Percentiles rank a stretch among this genome's conserved stretches.
Evolutionary conservation across 495 filamentous ascomycete species (phyloP).

Genomic region (Aspergillus sclerotiicarbonarius): DNA sequence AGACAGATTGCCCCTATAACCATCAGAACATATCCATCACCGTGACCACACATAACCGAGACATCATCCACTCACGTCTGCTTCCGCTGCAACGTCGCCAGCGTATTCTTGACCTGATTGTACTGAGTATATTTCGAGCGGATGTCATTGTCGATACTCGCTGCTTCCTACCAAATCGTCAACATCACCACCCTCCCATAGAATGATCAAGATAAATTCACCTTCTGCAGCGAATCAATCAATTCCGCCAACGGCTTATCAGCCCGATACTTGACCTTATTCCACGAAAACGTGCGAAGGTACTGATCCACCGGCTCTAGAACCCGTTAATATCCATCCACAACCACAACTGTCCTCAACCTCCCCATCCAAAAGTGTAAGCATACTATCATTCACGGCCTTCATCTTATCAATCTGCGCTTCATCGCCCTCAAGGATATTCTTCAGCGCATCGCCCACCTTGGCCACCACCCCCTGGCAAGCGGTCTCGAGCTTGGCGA

Average conservation of each 20-base stretch:
- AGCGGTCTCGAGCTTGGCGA: slow-evolving; percentile 77
- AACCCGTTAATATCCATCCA: background rate
- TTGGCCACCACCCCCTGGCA: slow-evolving; percentile 85
- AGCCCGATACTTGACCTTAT: slow-evolving; percentile 92
- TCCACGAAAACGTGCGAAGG: slow-evolving; percentile 85
- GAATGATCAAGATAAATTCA: slow-evolving; percentile 26
- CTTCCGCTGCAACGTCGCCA: slow-evolving; percentile 76
- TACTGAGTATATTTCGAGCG: slow-evolving; percentile 91
- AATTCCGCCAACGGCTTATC: slow-evolving; percentile 85
- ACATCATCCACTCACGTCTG: slow-evolving; percentile 62
- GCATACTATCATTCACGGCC: slow-evolving; percentile 91
- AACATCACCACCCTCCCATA: background rate
- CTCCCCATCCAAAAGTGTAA: background rate
- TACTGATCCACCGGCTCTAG: slow-evolving; percentile 92
- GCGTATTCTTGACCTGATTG: slow-evolving; percentile 79
- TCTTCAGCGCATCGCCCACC: slow-evolving; percentile 79
- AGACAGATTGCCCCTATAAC: slow-evolving; percentile 81
- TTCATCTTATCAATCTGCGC: slow-evolving; percentile 82
- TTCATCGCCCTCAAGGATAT: slow-evolving; percentile 78
- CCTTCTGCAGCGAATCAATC: slow-evolving; percentile 83
- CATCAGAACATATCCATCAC: slow-evolving; percentile 17
- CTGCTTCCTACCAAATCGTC: slow-evolving; percentile 60
- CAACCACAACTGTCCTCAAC: background rate
- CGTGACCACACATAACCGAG: background rate
- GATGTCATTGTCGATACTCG: slow-evolving; percentile 89